Evolutionary conservation across 495 filamentous ascomycete genomes (phyloP), one percentile per base, ranked within the genome.

Genomic region (Annulohypoxylon stygium): DNA sequence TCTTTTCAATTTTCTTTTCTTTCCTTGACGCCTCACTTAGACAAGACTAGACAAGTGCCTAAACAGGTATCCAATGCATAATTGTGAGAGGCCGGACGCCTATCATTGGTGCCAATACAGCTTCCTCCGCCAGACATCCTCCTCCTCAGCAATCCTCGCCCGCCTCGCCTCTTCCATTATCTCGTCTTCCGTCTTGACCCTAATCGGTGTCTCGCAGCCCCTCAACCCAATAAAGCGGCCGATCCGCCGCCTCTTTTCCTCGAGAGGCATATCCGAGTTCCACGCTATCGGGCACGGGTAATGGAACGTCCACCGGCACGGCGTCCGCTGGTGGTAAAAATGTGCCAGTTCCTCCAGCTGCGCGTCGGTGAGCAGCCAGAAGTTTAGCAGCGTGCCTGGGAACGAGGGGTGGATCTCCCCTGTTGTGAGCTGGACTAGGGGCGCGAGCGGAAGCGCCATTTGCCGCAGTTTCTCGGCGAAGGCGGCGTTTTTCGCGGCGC

Each of bases 261-360:
- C 86, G 1, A 89, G 55, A 53, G 81, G 78, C 70, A 82, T 58
- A 23, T 76, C 78, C 34, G 73, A 64, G 5, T 48, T 81, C 83
- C 73, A 84, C 3, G 70, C 54, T 20, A 88, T 81, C 0, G 86
- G 84, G 68, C 83, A 86, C 3, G 93, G 93, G 77, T 97, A 96
- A n/a, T 81, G 76, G 43, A 61, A 59, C 1, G 87, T 90, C 75
- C 82, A 88, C 0, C 69, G 16, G 78, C 80, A 72, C 45, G 89
- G 83, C 59, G 90, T 86, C 51, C 87, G 83, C 78, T 97, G 93
- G 79, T 94, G 90, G 80, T 93, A 96, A 78, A 92, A 91, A 41
- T 83, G 81, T 7, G 93, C 92, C 5, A 97, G 88, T 39, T 78
- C 78, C 75, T 97, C 92, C 47, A 94, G 87, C 78, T 95, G 84